These are phyloP conservation scores for Cochlearia excelsa DNA, from an alignment of 345 rosid genomes.

Conservation along the genomic window DNA sequence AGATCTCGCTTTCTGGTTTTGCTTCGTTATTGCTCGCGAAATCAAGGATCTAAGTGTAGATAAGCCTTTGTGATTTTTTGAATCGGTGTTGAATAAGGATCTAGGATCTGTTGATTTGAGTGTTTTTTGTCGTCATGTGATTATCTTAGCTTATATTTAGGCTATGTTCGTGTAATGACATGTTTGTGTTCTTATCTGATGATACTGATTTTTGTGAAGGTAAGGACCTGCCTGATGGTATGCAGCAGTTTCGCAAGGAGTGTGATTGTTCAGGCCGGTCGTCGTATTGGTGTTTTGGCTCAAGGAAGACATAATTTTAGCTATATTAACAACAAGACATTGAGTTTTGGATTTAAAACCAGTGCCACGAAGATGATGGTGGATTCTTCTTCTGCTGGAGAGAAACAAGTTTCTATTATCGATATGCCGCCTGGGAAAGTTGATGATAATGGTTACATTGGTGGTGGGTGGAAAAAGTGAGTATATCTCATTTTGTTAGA, in stretches of 20 bases:
- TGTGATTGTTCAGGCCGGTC: slow-evolving; percentile 61
- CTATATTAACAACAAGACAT: slow-evolving; percentile 29
- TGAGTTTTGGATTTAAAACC: slow-evolving; percentile 35
- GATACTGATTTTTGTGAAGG: slow-evolving; percentile 35
- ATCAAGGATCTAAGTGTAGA: too few species aligned
- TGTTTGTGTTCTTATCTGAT: slow-evolving; percentile 2
- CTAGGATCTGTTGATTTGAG: too few species aligned
- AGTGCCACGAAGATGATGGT: slow-evolving; percentile 64
- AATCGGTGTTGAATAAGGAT: too few species aligned
- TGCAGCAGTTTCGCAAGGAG: slow-evolving; percentile 62
- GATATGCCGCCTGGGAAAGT: slow-evolving; percentile 54
- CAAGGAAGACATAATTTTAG: slow-evolving; percentile 37
- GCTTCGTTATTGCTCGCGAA: too few species aligned
- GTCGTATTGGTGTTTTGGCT: slow-evolving; percentile 42
- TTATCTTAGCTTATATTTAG: too few species aligned
- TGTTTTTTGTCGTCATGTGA: too few species aligned
- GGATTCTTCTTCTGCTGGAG: slow-evolving; percentile 56
- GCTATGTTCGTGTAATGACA: not conserved
- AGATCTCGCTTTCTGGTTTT: too few species aligned
- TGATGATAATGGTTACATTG: slow-evolving; percentile 63
- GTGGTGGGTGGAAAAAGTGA: slow-evolving; percentile 94
- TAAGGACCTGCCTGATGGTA: slow-evolving; percentile 53
- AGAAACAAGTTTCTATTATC: slow-evolving; percentile 40
- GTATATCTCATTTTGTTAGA: slow-evolving; percentile 12
- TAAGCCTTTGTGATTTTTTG: too few species aligned